Base-by-base conservation (phyloP, 1,139 yeast genomes). In the Debaryomyces psychrophilus region DNA sequence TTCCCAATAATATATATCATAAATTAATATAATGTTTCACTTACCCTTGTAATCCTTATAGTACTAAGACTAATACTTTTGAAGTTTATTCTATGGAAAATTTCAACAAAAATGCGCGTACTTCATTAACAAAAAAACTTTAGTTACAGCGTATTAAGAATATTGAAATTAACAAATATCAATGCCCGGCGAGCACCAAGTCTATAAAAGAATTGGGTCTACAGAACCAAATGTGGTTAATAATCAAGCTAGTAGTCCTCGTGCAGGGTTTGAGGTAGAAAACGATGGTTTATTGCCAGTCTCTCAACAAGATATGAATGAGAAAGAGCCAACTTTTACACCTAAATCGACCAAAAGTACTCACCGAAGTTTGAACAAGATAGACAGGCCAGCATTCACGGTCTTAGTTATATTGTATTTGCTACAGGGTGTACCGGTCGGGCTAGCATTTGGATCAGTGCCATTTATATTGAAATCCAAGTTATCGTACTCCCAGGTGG, bases 391-490 rank as follows among this genome's bases (percentile, higher is more conserved):
- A 15, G 89, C 92, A 46, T 93, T 93, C 61, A 68, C 77, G 36
- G 75, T 92, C 12, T 69, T 93, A 45, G 84, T 89, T 8, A 59
- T 87, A 7, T 68, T 93, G 25, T 93, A 93, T 60, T 69, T 90
- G 39, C 75, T 92, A 9, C 99, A 93, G 64, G 99, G 99, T 22
- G 84, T 93, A 4, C 99, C 99, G 0, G 95, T 92, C 12, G 99
- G 99, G 0, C 68, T 93, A 36, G 96, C 97, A 2, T 90, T 93
- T 70, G 99, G 99, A 3, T 86, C 96, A 1, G 78, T 93, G n/a
- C 99, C 99, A 1, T 93, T 92, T 59, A 71, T 95, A 28, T 73
- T 95, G 48, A 93, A 93, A 64, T 80, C 93, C 8, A 81, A 84
- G 50, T 75, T 92, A 23, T 79, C 90, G n/a, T 93, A 88, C 61